Evolutionary conservation across 352 stramenopile species (phyloP).

Genomic region (Blastocystis sp.): DNA sequence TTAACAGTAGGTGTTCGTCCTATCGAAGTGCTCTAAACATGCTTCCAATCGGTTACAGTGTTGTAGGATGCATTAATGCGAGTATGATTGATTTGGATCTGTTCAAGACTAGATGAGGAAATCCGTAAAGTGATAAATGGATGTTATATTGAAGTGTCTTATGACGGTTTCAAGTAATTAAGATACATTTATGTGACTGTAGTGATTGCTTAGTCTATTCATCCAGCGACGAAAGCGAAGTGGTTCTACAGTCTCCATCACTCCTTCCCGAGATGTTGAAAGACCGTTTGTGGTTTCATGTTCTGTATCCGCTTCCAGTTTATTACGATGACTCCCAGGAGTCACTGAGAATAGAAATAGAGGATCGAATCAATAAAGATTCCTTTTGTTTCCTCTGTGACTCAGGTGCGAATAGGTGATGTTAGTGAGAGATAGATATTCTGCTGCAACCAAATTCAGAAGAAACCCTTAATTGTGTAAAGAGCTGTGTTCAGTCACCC

Average conservation of each 20-base stretch:
- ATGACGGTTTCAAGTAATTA: background rate
- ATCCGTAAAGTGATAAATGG: background rate
- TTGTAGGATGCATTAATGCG: background rate
- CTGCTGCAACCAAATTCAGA: too few relatives aligned
- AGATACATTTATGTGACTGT: background rate
- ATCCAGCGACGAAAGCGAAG: background rate
- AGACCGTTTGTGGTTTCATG: background rate
- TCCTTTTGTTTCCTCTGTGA: background rate
- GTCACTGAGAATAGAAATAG: background rate
- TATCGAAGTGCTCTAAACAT: too few relatives aligned
- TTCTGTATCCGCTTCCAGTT: background rate
- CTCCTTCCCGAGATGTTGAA: background rate
- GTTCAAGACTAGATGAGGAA: background rate
- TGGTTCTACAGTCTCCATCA: background rate
- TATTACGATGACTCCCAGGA: background rate
- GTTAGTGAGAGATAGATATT: too few relatives aligned
- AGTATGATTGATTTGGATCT: background rate
- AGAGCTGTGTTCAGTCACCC: too few relatives aligned
- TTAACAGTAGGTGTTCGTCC: background rate
- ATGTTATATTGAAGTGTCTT: background rate
- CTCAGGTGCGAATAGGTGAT: background rate
- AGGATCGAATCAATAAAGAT: background rate
- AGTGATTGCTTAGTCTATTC: background rate
- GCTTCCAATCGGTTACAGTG: conserved; percentile 22
- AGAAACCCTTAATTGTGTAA: too few relatives aligned